phyloP scores from a whole-genome alignment of 176 grass and related monocot species.

The Ampelocalamus luodianensis region DNA sequence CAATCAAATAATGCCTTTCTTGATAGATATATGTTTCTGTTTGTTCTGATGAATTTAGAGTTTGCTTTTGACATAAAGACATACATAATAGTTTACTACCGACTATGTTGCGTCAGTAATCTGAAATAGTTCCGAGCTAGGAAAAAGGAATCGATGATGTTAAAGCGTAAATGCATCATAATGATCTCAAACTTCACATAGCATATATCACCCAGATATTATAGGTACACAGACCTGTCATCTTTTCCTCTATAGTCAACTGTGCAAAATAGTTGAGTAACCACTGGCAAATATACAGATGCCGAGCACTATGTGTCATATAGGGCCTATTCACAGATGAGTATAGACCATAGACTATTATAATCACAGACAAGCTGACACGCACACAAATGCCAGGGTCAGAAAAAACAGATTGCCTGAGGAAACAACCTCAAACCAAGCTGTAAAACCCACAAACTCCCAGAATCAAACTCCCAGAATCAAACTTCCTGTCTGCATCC shows the following conservation, averaged over 20 bases:
- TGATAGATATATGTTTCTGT: not conserved
- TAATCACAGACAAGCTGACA: not conserved
- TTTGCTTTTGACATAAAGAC: not conserved
- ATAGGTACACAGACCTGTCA: not conserved
- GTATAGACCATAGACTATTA: not conserved
- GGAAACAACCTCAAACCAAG: not conserved
- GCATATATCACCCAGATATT: not conserved
- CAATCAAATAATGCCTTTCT: not conserved
- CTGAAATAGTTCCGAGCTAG: not conserved
- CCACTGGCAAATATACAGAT: not conserved
- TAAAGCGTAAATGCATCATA: not conserved
- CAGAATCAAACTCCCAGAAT: not conserved
- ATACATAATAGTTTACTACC: not conserved
- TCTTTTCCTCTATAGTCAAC: not conserved
- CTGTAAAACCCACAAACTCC: not conserved
- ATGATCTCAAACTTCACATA: not conserved
- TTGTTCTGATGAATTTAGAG: not conserved
- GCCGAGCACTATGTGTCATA: not conserved
- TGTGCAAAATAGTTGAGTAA: not conserved
- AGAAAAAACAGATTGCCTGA: not conserved
- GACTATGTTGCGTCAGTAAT: not conserved
- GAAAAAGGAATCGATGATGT: not conserved
- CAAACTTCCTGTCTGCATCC: not conserved
- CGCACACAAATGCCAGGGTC: constrained; percentile 1
- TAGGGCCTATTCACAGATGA: constrained; percentile 15